Percentiles rank a stretch among this genome's conserved stretches.
Conservation (phyloP, 805 yeast genomes). For the Lachancea cidri region DNA sequence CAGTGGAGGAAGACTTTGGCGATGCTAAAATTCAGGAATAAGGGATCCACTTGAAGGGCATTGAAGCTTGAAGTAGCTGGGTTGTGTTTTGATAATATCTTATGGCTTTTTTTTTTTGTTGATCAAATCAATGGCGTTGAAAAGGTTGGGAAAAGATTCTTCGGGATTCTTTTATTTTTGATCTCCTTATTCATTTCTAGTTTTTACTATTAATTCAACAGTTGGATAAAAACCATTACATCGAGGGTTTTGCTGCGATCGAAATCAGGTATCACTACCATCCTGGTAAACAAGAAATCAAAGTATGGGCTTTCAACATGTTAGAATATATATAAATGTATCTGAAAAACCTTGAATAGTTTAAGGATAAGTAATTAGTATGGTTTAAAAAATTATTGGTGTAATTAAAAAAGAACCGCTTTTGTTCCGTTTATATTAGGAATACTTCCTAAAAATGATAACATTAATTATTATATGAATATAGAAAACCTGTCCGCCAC, state of each 20-base stretch:
- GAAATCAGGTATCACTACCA: not conserved
- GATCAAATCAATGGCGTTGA: not conserved
- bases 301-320: too few relatives aligned
- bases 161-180: not conserved
- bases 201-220: not conserved
- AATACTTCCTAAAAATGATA: too few relatives aligned
- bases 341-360: not conserved
- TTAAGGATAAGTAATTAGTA: not conserved
- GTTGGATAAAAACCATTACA: not conserved
- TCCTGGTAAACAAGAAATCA: too few relatives aligned
- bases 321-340: not conserved
- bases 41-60: not conserved
- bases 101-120: not conserved
- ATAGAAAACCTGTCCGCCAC: not conserved
- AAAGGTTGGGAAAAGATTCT: not conserved
- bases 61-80: not conserved
- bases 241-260: not conserved
- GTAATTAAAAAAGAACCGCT: too few relatives aligned
- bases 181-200: not conserved
- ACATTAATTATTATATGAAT: not conserved
- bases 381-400: not conserved
- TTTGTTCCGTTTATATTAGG: too few relatives aligned
- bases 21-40: slow-evolving; percentile 1
- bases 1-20: not conserved
- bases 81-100: not conserved